Conservation (phyloP, 1,284 basidiomycete genomes). For the Malassezia sympodialis region DNA sequence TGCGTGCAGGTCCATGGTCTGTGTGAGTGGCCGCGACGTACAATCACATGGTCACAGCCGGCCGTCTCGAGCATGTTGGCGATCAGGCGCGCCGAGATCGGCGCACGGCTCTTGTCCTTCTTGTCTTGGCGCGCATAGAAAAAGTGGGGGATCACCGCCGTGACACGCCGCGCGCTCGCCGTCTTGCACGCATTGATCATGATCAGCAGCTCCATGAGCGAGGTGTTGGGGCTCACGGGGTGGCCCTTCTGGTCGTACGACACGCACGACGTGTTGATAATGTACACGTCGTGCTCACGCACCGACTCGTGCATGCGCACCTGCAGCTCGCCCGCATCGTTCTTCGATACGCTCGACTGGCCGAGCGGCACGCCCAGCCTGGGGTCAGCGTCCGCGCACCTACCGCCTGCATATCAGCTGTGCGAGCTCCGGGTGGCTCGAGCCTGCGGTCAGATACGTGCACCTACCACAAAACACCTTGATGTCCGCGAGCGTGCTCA, state of each 20-base stretch:
- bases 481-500: slow-evolving; percentile 23
- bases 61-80: slow-evolving; percentile 98
- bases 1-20: slow-evolving; percentile 52
- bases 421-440: slow-evolving; percentile 77
- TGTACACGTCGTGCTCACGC: slow-evolving; percentile 96
- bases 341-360: slow-evolving; percentile 65
- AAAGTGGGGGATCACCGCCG: slow-evolving; percentile 61
- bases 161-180: slow-evolving; percentile 79
- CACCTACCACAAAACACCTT: slow-evolving; percentile 26
- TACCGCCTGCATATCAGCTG: slow-evolving; percentile 86
- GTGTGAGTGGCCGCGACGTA: slow-evolving; percentile 52
- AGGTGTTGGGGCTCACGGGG: slow-evolving; percentile 52
- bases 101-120: slow-evolving; percentile 97
- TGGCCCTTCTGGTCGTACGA: slow-evolving; percentile 48
- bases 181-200: slow-evolving; percentile 98
- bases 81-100: slow-evolving; percentile 95
- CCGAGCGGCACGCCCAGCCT: slow-evolving; percentile 42
- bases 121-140: slow-evolving; percentile 64
- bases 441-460: slow-evolving; percentile 26
- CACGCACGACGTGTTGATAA: slow-evolving; percentile 86
- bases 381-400: not conserved
- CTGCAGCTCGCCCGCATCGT: slow-evolving; percentile 81
- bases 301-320: slow-evolving; percentile 90
- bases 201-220: slow-evolving; percentile 92
- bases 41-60: slow-evolving; percentile 96